Conservation (phyloP, 495 filamentous ascomycete species). For the Aspergillus diversus region DNA sequence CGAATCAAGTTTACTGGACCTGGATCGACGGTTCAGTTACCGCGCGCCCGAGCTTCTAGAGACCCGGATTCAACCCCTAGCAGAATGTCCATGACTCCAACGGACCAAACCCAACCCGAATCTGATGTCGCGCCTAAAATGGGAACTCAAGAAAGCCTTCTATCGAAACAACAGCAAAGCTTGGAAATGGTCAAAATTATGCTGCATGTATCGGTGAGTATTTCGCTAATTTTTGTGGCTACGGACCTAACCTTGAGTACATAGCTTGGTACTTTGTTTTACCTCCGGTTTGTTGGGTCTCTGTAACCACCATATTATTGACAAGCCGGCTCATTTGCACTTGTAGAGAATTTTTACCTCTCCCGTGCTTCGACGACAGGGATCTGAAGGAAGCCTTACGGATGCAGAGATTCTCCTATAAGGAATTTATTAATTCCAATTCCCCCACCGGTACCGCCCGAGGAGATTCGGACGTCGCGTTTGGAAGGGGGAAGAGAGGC, state of each 20-base stretch:
- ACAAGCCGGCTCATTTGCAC: conserved; percentile 10
- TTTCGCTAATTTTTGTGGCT: neutral
- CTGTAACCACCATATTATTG: neutral
- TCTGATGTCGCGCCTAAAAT: conserved; percentile 19
- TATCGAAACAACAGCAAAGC: conserved; percentile 45
- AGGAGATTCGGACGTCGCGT: conserved; percentile 16
- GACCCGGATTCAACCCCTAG: conserved; percentile 7
- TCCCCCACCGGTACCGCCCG: neutral
- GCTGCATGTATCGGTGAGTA: conserved; percentile 44
- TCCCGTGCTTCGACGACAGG: conserved; percentile 34
- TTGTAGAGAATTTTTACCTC: conserved; percentile 41
- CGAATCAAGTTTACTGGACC: conserved; percentile 33
- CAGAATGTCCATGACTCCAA: neutral
- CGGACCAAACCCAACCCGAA: conserved; percentile 26
- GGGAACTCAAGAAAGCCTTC: conserved; percentile 8
- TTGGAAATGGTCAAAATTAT: conserved; percentile 54
- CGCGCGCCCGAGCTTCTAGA: conserved; percentile 14
- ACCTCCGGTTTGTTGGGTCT: conserved; percentile 32
- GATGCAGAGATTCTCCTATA: conserved; percentile 30
- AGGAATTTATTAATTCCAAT: conserved; percentile 30
- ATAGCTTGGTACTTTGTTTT: conserved; percentile 37
- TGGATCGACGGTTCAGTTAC: conserved; percentile 24
- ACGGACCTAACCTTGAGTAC: neutral
- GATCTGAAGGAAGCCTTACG: conserved; percentile 29
- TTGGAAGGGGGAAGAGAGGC: conserved; percentile 28